phyloP scores from a whole-genome alignment of 352 stramenopile genomes.

The Globisporangium recalcitrans region DNA sequence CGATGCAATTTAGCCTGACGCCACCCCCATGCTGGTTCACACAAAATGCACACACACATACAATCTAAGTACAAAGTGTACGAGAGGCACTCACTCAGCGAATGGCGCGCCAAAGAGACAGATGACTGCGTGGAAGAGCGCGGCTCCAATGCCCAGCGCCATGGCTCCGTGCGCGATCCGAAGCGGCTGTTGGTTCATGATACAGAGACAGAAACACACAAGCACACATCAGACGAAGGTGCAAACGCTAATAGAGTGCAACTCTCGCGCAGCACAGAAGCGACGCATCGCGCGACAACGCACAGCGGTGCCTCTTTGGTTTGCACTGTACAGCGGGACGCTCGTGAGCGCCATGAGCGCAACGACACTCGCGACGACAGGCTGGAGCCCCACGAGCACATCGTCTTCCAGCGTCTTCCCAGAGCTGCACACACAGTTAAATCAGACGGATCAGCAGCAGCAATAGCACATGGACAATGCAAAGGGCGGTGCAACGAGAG shows the following conservation, averaged over 20 bases:
- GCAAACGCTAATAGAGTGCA: background rate
- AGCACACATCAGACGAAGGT: background rate
- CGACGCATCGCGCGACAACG: background rate
- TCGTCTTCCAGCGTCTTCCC: slow-evolving; percentile 39
- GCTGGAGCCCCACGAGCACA: slow-evolving; percentile 35
- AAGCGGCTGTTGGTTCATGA: background rate
- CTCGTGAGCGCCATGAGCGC: slow-evolving; percentile 26
- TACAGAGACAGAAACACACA: background rate
- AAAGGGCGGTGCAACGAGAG: background rate
- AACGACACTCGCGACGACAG: slow-evolving; percentile 31
- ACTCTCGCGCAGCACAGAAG: background rate
- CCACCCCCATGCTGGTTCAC: too few relatives aligned
- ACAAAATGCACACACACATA: background rate
- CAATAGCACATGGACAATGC: background rate
- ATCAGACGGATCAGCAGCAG: background rate
- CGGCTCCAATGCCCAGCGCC: slow-evolving; percentile 33
- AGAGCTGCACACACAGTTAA: slow-evolving; percentile 17
- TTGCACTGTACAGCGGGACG: slow-evolving; percentile 21
- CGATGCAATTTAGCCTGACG: slow-evolving; percentile 5
- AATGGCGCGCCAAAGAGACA: slow-evolving; percentile 75
- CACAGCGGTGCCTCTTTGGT: background rate
- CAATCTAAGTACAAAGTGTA: background rate
- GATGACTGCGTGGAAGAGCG: slow-evolving; percentile 51
- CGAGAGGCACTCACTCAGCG: slow-evolving; percentile 31
- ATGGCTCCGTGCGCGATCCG: slow-evolving; percentile 21